These are phyloP conservation scores for Candida rishiriensis DNA, from an alignment of 805 yeast species.

Conservation along the genomic window DNA sequence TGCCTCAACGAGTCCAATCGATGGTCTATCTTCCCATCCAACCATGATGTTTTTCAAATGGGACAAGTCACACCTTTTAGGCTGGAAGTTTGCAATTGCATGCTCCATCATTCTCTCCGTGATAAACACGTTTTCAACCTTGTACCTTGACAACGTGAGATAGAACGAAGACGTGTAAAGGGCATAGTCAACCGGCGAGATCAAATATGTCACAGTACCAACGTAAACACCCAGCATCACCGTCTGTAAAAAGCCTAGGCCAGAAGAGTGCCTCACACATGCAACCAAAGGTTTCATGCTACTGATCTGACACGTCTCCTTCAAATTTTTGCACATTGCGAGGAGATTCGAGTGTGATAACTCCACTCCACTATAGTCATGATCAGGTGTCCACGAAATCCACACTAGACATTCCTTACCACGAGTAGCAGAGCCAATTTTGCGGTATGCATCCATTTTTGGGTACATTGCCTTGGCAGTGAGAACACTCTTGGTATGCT, in stretches of 20 bases:
- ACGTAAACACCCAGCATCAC: slow-evolving; percentile 76
- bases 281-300: slow-evolving; percentile 73
- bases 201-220: slow-evolving; percentile 80
- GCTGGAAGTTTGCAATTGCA: slow-evolving; percentile 46
- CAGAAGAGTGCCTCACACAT: slow-evolving; percentile 77
- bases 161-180: slow-evolving; percentile 69
- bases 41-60: slow-evolving; percentile 80
- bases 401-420: slow-evolving; percentile 49
- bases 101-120: slow-evolving; percentile 80
- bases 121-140: slow-evolving; percentile 80
- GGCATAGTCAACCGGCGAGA: slow-evolving; percentile 74
- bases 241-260: slow-evolving; percentile 87
- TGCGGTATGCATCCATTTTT: slow-evolving; percentile 34
- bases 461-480: slow-evolving; percentile 34
- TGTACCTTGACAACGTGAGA: slow-evolving; percentile 64
- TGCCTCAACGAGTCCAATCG: slow-evolving; percentile 49
- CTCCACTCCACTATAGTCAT: slow-evolving; percentile 53
- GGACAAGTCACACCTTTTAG: slow-evolving; percentile 57
- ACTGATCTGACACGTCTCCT: slow-evolving; percentile 85
- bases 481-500: slow-evolving; percentile 40
- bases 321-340: slow-evolving; percentile 80
- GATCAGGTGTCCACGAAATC: slow-evolving; percentile 70
- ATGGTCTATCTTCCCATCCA: slow-evolving; percentile 72
- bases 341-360: slow-evolving; percentile 60
- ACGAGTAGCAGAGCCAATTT: slow-evolving; percentile 25